Conservation (phyloP, 2,329 filamentous ascomycete genomes). For the Diaporthe sp. region DNA sequence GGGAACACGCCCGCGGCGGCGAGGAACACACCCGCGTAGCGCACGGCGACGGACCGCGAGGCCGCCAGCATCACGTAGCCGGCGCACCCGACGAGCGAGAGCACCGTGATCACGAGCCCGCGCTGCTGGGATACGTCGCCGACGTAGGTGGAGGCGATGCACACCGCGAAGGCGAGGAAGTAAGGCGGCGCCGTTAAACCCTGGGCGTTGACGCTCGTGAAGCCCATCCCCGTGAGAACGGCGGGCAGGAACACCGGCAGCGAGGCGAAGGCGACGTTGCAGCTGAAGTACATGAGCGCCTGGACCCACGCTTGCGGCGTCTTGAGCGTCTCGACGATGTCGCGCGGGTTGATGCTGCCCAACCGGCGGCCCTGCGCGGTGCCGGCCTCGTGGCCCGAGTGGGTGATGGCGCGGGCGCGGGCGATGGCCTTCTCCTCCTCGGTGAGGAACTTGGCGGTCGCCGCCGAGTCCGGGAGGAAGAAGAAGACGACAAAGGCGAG, state of each 20-base stretch:
- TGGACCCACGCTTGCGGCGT: constrained; percentile 64
- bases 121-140: constrained; percentile 77
- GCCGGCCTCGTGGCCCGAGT: constrained; percentile 62
- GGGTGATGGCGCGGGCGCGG: constrained; percentile 62
- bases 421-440: constrained; percentile 71
- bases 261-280: constrained; percentile 75
- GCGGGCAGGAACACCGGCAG: constrained; percentile 75
- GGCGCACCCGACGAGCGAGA: constrained; percentile 68
- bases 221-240: constrained; percentile 76
- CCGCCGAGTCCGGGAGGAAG: constrained; percentile 64
- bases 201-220: constrained; percentile 74
- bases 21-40: constrained; percentile 63
- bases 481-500: constrained; percentile 68
- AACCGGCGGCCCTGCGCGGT: constrained; percentile 55
- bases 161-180: constrained; percentile 74
- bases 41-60: constrained; percentile 56
- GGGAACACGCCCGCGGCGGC: constrained; percentile 68
- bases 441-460: constrained; percentile 65
- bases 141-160: constrained; percentile 71
- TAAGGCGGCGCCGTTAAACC: constrained; percentile 80
- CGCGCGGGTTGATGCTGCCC: constrained; percentile 57
- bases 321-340: constrained; percentile 60
- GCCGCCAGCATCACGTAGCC: constrained; percentile 77
- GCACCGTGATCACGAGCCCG: constrained; percentile 67
- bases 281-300: constrained; percentile 68